phyloP scores from a whole-genome alignment of 2,329 filamentous ascomycete species.

The Penicillium glabrum region DNA sequence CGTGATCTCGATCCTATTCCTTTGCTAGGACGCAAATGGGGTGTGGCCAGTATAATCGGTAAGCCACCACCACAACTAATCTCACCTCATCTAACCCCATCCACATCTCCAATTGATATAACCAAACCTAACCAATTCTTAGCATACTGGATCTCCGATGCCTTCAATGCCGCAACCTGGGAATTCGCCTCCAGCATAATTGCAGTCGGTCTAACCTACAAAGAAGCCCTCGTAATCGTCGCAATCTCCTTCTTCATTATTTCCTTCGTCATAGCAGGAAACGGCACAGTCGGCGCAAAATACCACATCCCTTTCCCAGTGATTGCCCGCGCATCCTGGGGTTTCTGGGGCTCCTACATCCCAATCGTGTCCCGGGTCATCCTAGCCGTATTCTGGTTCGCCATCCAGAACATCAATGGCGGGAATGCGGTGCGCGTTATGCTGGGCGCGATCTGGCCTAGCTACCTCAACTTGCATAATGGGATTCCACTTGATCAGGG shows the following conservation, averaged over 20 bases:
- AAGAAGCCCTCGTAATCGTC: conserved; percentile 51
- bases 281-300: conserved; percentile 55
- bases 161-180: conserved; percentile 56
- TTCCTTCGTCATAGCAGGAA: conserved; percentile 60
- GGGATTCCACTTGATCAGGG: conserved; percentile 42
- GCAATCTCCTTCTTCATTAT: conserved; percentile 54
- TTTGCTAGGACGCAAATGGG: conserved; percentile 46
- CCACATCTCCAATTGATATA: not conserved
- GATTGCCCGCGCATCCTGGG: conserved; percentile 56
- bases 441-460: conserved; percentile 54
- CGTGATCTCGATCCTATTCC: conserved; percentile 53
- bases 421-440: conserved; percentile 55
- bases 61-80: not conserved
- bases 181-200: conserved; percentile 51
- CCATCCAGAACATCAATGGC: conserved; percentile 66
- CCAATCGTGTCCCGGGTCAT: conserved; percentile 55
- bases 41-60: conserved; percentile 45
- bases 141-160: conserved; percentile 55
- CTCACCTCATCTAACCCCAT: not conserved
- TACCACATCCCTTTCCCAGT: conserved; percentile 59
- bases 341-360: conserved; percentile 58
- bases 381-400: conserved; percentile 62
- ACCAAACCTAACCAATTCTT: not conserved
- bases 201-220: conserved; percentile 41
- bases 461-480: conserved; percentile 38